Percentiles rank a stretch among this genome's conserved stretches.
phyloP scores from a whole-genome alignment of 495 filamentous ascomycete genomes.

The Xylaria curta region DNA sequence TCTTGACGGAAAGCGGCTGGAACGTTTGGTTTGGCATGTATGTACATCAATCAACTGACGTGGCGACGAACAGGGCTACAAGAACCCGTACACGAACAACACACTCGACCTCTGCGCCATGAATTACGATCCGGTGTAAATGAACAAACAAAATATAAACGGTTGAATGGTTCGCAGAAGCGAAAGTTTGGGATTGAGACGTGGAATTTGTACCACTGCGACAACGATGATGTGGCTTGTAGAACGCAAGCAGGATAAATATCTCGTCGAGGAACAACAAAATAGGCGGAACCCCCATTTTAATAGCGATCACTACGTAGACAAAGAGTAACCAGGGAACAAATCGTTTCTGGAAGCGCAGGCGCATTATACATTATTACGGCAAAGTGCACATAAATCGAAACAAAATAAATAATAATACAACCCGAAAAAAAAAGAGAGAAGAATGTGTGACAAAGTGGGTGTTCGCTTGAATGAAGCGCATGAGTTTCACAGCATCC shows the following conservation, averaged over 20 bases:
- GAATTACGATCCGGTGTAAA: constrained; percentile 24
- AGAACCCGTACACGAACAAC: constrained; percentile 38
- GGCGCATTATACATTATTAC: background rate
- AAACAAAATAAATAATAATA: background rate
- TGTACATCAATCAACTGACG: background rate
- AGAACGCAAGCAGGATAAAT: background rate
- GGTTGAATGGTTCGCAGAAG: background rate
- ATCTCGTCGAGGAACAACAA: background rate
- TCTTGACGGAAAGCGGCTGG: background rate
- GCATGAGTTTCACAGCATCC: too few species aligned
- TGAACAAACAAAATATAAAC: background rate
- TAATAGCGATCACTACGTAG: background rate
- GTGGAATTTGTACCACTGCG: background rate
- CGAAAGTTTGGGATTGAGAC: background rate
- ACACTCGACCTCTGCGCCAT: constrained; percentile 38
- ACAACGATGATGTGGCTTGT: background rate
- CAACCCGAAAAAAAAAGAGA: background rate
- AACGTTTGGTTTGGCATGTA: too few species aligned
- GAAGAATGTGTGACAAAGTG: background rate
- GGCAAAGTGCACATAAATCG: background rate
- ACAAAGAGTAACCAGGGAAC: background rate
- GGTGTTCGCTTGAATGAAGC: too few species aligned
- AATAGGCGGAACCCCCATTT: background rate
- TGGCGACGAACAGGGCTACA: constrained; percentile 32
- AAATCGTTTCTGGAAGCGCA: background rate